A percentile compares a stretch with the other conserved stretches of the same genome.
These are phyloP conservation scores for Wickerhamomyces ciferrii DNA, from an alignment of 805 yeast genomes.

Conservation along the genomic window DNA sequence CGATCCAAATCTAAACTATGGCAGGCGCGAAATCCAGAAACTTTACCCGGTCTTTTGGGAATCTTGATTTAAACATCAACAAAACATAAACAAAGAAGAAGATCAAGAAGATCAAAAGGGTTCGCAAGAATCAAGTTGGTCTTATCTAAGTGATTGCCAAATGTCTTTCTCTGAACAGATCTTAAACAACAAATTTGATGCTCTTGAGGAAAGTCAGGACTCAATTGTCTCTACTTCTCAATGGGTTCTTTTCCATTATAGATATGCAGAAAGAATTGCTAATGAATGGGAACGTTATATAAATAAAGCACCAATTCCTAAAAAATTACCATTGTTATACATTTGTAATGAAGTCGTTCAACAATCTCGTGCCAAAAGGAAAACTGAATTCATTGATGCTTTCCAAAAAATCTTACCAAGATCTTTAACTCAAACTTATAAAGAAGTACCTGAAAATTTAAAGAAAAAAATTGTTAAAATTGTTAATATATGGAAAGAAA, in stretches of 20 bases:
- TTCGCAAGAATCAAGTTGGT: too few relatives aligned
- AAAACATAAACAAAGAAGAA: too few relatives aligned
- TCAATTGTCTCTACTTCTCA: slow-evolving; percentile 71
- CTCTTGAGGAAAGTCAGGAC: slow-evolving; percentile 58
- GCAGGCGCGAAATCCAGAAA: too few relatives aligned
- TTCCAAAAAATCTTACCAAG: slow-evolving; percentile 47
- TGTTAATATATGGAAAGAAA: slow-evolving; percentile 52
- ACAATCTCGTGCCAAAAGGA: slow-evolving; percentile 60
- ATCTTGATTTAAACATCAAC: too few relatives aligned
- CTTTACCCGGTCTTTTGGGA: not conserved
- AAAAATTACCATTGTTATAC: slow-evolving; percentile 56
- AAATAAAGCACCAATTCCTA: slow-evolving; percentile 26
- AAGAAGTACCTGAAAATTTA: slow-evolving; percentile 8
- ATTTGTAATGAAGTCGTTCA: slow-evolving; percentile 81
- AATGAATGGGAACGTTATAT: slow-evolving; percentile 44
- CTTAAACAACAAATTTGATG: slow-evolving; percentile 40
- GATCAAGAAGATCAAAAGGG: too few relatives aligned
- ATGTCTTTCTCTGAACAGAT: slow-evolving; percentile 47
- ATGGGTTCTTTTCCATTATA: slow-evolving; percentile 66
- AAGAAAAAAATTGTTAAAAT: slow-evolving; percentile 40
- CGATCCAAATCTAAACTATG: not conserved
- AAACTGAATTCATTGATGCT: slow-evolving; percentile 50
- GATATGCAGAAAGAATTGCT: slow-evolving; percentile 50
- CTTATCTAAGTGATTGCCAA: too few relatives aligned
- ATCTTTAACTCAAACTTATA: slow-evolving; percentile 27